Evolutionary conservation across 352 stramenopile genomes (phyloP), one percentile per base, ranked within the genome.

Genomic region (Phytopythium montanum): DNA sequence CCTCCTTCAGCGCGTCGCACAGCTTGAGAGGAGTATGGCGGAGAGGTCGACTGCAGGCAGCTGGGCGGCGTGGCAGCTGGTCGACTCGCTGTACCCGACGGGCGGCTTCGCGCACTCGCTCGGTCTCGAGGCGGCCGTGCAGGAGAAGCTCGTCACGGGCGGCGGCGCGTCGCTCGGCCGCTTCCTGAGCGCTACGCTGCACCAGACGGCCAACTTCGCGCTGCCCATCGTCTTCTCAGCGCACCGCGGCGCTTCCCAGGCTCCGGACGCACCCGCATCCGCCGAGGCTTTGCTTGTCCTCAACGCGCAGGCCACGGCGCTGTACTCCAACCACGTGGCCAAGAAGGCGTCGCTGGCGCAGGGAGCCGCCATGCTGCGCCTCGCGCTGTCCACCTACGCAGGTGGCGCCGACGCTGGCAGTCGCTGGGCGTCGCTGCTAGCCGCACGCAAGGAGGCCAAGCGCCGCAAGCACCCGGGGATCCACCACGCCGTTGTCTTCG

Each of bases 71-170:
- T 94, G 85, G 85, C 85, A 94, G 64, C 87, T 94, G 71, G 54
- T 92, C 54, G 85, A 94, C 67, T 94, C 85, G 51, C 64, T 94
- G 39, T 94, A 85, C 58, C 85, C 85, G 36, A 94, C 85, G 0
- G 85, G 85, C 44, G 85, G 85, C 49, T 94, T 94, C 60, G 85
- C 85, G 51, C 85, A 94, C 69, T 94, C 85, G 53, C 64, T 87
- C 16, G 85, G 85, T 0, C 76, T 94, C 26, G 85, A 94, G 61
- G 80, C 78, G n/a, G 82, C 80, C 1, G 70, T 85, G 26, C 85
- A 94, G 64, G 81, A 92, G 60, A 74, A 73, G 28, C 60, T 92
- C 53, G 76, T 93, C 31, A 39, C 34, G 25, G 63, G 59, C 49
- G 39, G 41, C 66, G 44, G 50, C 42, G 29, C 34, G 28, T 86